Evolutionary conservation across 139 green algal genomes (phyloP).

Genomic region (Spirogloea muscicola): DNA sequence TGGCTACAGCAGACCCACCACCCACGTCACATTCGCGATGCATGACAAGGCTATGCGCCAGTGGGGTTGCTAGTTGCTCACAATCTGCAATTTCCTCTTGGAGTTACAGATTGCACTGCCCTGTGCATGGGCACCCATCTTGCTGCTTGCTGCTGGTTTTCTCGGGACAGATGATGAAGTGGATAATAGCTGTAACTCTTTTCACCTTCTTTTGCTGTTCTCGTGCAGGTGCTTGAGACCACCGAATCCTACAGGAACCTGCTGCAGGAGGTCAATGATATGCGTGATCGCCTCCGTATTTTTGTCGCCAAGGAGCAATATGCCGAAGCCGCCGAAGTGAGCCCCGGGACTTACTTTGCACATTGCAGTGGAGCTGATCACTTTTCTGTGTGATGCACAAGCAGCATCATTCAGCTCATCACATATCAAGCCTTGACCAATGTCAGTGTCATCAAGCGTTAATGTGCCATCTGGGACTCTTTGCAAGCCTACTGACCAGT

Average conservation of each 20-base stretch:
- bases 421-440: no score
- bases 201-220: not conserved
- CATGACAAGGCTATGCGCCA: no score
- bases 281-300: constrained; percentile 1
- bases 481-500: not conserved
- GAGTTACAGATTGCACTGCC: no score
- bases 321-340: constrained; percentile 18
- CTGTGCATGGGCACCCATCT: no score
- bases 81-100: no score
- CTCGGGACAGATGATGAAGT: no score
- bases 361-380: not conserved
- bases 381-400: no score
- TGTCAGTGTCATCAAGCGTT: not conserved
- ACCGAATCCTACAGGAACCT: constrained; percentile 18
- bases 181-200: not conserved
- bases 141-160: no score
- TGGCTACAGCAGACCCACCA: no score
- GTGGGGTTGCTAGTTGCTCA: no score
- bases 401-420: no score
- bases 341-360: not conserved
- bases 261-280: not conserved
- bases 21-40: no score
- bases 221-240: constrained; percentile 29
- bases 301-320: constrained; percentile 19
- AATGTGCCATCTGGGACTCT: not conserved